phyloP scores from a whole-genome alignment of 441 rosid genomes.

The Arabidopsis lyrata region DNA sequence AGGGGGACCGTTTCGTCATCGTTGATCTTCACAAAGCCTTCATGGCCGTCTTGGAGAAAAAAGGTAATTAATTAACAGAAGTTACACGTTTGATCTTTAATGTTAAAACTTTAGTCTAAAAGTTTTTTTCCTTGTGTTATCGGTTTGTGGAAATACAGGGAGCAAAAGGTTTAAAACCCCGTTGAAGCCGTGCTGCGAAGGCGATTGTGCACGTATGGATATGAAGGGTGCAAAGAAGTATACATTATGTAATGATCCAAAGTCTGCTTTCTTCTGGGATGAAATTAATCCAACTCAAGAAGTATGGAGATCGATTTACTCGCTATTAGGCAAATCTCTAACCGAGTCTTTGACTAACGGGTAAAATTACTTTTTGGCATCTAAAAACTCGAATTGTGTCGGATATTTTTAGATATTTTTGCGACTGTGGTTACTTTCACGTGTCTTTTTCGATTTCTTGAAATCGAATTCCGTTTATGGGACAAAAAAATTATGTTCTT shows the following conservation, averaged over 20 bases:
- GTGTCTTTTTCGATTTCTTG: no score
- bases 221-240: conserved; percentile 28
- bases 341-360: conserved; percentile 4
- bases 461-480: no score
- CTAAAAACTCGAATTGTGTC: neutral
- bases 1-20: conserved; percentile 43
- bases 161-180: conserved; percentile 18
- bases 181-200: conserved; percentile 38
- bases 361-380: neutral
- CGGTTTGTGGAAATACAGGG: conserved; percentile 16
- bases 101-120: neutral
- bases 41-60: conserved; percentile 49
- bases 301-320: conserved; percentile 28
- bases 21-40: conserved; percentile 59
- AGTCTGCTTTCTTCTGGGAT: conserved; percentile 41
- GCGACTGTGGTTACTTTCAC: neutral
- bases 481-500: no score
- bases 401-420: neutral
- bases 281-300: conserved; percentile 31
- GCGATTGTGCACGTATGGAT: conserved; percentile 28
- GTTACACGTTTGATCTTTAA: conserved; percentile 11
- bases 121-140: neutral
- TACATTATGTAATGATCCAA: conserved; percentile 21
- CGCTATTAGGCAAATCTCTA: conserved; percentile 14
- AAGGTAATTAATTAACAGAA: neutral